phyloP scores from a whole-genome alignment of 441 rosid species.

The Corymbia calophylla region DNA sequence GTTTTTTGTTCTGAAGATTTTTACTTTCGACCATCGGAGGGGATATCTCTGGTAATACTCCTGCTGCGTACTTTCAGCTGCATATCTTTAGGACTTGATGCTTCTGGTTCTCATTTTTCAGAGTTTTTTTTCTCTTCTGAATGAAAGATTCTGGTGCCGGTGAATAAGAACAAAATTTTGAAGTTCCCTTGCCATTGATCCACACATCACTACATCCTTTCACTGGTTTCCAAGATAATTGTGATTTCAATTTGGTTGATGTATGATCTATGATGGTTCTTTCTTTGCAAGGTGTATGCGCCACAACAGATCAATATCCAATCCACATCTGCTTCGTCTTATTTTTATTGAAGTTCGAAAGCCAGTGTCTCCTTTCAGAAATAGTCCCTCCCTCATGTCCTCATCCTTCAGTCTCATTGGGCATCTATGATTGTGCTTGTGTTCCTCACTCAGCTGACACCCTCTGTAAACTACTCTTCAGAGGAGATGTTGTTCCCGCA shows the following conservation, averaged over 20 bases:
- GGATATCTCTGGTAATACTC: not conserved
- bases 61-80: too few relatives aligned
- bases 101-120: too few relatives aligned
- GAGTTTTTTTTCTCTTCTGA: too few relatives aligned
- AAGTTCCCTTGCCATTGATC: not conserved
- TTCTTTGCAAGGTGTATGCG: not conserved
- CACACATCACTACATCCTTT: not conserved
- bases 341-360: too few relatives aligned
- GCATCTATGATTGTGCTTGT: not conserved
- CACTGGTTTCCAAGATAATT: not conserved
- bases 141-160: not conserved
- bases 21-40: too few relatives aligned
- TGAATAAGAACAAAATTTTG: too few relatives aligned
- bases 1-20: too few relatives aligned
- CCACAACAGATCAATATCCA: not conserved
- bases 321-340: not conserved
- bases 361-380: too few relatives aligned
- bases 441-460: not conserved
- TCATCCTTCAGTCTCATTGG: too few relatives aligned
- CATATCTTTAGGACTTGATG: too few relatives aligned
- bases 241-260: not conserved
- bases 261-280: not conserved
- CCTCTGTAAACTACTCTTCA: not conserved
- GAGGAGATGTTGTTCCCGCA: not conserved
- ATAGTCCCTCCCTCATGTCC: too few relatives aligned